Base-by-base conservation (phyloP, 176 grass and related monocot genomes). In the Tillandsia fasciculata region DNA sequence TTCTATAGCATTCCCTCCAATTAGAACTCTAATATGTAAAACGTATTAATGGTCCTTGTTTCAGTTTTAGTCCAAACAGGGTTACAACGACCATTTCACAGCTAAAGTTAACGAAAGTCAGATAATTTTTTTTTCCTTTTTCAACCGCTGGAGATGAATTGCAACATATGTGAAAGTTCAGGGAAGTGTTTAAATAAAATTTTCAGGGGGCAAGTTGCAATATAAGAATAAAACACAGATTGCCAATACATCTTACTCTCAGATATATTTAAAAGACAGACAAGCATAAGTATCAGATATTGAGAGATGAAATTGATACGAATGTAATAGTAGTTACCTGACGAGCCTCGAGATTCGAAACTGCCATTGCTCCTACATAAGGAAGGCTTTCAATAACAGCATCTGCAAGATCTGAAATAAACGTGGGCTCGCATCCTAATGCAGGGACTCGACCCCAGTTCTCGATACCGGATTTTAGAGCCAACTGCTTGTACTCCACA, bases 301-400 rank as follows among this genome's bases (percentile, higher is more conserved):
- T 57, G 26, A 49, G 6, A 9, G 10, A 18, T 8, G 56, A 61
- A 59, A 8, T 59, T 61, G 15, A 61, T 23, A n/a, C 9, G 53
- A 70, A 17, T 70, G 10, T 81, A 70, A 52, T 53, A 78, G 29
- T 72, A 54, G 49, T 92, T 90, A 99, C 94, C 94, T 99, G 94
- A 49, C 87, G 94, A 67, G 94, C 94, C 82, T 99, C 94, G 47
- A 99, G 81, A 85, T 92, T 99, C 53, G 94, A 99, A 79, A 92
- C 87, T 72, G 94, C 87, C 87, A 99, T 99, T 26, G 89, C 94
- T 12, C 94, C 94, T 48, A 99, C 94, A 70, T 99, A 99, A 78
- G 94, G 94, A 70, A 99, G 82, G 75, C 89, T 93, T 79, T 99
- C 94, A 49, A 93, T 88, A 80, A 93, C 90, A 67, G 90, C 90